A percentile compares a stretch with the other conserved stretches of the same genome.
Conservation (phyloP, 2,329 filamentous ascomycete species). For the Anthostomella pinea region DNA sequence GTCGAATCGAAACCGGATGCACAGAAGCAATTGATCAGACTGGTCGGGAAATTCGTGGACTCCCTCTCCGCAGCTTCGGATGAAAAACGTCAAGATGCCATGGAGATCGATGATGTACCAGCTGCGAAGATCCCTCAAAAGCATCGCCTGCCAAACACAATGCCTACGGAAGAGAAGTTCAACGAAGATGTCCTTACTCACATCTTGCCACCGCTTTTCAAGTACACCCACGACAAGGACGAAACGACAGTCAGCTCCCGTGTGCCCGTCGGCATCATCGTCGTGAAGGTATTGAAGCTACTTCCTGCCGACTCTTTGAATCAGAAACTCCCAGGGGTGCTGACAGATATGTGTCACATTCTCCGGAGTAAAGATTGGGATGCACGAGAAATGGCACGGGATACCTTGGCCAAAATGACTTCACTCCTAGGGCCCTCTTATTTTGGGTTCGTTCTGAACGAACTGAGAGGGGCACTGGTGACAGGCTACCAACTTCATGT, state of each 20-base stretch:
- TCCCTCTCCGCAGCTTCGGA: constrained; percentile 59
- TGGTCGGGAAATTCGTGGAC: constrained; percentile 80
- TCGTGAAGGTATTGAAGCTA: constrained; percentile 81
- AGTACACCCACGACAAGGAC: constrained; percentile 89
- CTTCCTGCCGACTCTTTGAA: constrained; percentile 72
- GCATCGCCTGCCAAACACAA: constrained; percentile 56
- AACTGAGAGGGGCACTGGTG: constrained; percentile 77
- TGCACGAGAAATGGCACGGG: constrained; percentile 84
- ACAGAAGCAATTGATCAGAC: constrained; percentile 80
- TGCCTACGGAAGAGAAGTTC: constrained; percentile 67
- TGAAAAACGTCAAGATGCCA: constrained; percentile 37
- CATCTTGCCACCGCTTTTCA: constrained; percentile 75
- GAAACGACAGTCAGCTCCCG: constrained; percentile 91
- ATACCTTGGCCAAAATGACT: constrained; percentile 82
- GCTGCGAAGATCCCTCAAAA: constrained; percentile 20
- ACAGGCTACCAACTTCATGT: constrained; percentile 93
- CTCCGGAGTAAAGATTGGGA: constrained; percentile 85
- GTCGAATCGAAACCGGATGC: constrained; percentile 76
- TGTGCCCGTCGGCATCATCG: constrained; percentile 83
- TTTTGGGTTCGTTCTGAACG: constrained; percentile 90
- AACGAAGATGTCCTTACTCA: constrained; percentile 68
- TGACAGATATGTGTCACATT: constrained; percentile 92
- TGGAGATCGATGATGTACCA: constrained; percentile 40
- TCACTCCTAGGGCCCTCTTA: constrained; percentile 76
- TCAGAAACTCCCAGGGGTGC: constrained; percentile 72